Conservation (phyloP, 2,329 filamentous ascomycete species). For the Plenodomus tracheiphilus region DNA sequence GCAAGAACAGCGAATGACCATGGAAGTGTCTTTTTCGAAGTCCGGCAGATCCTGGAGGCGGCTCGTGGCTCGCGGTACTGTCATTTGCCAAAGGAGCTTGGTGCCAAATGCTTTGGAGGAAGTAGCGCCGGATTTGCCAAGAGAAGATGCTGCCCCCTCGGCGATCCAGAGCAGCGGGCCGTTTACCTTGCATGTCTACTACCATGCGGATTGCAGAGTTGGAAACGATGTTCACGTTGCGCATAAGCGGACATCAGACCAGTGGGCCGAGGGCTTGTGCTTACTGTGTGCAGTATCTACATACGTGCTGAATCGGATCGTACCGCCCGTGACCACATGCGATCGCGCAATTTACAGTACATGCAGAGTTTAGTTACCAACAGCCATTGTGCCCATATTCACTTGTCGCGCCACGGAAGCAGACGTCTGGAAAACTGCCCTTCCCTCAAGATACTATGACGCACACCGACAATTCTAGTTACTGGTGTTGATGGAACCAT, state of each 20-base stretch:
- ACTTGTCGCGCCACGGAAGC: slow-evolving; percentile 12
- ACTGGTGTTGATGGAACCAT: slow-evolving; percentile 14
- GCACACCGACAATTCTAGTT: slow-evolving; percentile 15
- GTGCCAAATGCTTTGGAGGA: slow-evolving; percentile 22
- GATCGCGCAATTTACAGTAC: neutral
- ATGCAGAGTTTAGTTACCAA: no score
- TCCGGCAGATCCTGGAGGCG: slow-evolving; percentile 20
- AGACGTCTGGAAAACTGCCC: slow-evolving; percentile 18
- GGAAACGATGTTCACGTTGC: slow-evolving; percentile 1
- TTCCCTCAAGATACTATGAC: slow-evolving; percentile 24
- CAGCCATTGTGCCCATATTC: slow-evolving; percentile 2
- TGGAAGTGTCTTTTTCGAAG: slow-evolving; percentile 13
- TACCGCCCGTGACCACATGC: neutral
- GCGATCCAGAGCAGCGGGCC: slow-evolving; percentile 30
- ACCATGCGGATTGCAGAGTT: slow-evolving; percentile 6
- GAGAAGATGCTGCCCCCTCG: slow-evolving; percentile 21
- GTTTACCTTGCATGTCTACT: slow-evolving; percentile 21
- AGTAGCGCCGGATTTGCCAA: slow-evolving; percentile 24
- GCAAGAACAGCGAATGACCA: slow-evolving; percentile 20
- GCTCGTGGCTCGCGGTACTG: slow-evolving; percentile 36
- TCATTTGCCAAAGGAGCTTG: slow-evolving; percentile 37
- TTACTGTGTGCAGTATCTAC: no score
- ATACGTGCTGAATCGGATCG: neutral
- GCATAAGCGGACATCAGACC: neutral
- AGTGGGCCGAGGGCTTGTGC: neutral